phyloP scores from a whole-genome alignment of 768 basidiomycete species.

The Phaeotremella fagi region DNA sequence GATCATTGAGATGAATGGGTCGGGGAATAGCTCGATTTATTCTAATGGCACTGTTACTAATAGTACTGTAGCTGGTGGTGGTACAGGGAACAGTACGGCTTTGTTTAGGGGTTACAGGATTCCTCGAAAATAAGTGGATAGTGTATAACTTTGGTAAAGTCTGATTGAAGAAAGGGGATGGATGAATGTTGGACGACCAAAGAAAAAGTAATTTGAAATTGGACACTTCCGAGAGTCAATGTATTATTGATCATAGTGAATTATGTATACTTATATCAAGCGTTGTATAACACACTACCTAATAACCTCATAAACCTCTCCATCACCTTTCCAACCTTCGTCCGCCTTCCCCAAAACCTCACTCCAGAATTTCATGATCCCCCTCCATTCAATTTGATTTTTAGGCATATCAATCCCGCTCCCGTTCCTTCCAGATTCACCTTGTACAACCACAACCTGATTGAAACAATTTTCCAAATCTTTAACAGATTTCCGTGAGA shows the following conservation, averaged over 20 bases:
- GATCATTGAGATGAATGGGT: conserved; percentile 32
- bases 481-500: conserved; percentile 7
- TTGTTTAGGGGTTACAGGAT: conserved; percentile 24
- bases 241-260: too few species aligned
- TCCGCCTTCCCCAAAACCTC: conserved; percentile 27
- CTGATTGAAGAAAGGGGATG: background rate
- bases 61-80: conserved; percentile 10
- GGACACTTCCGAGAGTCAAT: too few species aligned
- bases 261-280: too few species aligned
- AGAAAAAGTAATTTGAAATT: too few species aligned
- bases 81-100: conserved; percentile 1
- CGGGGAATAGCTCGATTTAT: conserved; percentile 12
- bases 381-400: conserved; percentile 37
- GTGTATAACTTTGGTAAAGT: background rate
- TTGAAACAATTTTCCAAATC: conserved; percentile 23
- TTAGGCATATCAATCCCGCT: conserved; percentile 39
- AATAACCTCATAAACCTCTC: conserved; percentile 46
- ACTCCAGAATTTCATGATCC: conserved; percentile 47
- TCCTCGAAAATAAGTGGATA: conserved; percentile 1
- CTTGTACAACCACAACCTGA: conserved; percentile 24
- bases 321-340: conserved; percentile 37
- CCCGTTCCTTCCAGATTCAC: conserved; percentile 7
- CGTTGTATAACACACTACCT: too few species aligned
- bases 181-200: too few species aligned
- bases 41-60: conserved; percentile 9